Evolutionary conservation across 2,329 filamentous ascomycete genomes (phyloP).

Genomic region (Geosmithia putterillii): DNA sequence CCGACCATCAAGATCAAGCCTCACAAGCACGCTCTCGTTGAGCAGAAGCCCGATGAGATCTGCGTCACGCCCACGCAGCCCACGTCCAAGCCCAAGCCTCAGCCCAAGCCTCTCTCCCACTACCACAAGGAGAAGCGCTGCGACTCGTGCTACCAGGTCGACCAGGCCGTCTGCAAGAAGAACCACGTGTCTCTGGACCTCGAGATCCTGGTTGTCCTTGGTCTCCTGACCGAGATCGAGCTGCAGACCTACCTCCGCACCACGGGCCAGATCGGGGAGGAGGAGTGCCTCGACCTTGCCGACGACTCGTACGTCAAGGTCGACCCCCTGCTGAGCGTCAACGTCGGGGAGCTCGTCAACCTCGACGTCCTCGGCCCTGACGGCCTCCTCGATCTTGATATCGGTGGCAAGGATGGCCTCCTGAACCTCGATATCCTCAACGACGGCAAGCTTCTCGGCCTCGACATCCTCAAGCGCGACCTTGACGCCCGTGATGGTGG

Average conservation of each 20-base stretch:
- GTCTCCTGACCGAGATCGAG: conserved; percentile 8
- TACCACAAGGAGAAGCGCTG: conserved; percentile 1
- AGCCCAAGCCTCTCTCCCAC: background rate
- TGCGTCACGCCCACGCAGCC: conserved; percentile 8
- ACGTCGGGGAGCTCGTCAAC: conserved; percentile 5
- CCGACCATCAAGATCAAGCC: conserved; percentile 9
- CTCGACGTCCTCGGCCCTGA: conserved; percentile 5
- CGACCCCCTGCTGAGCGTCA: conserved; percentile 6
- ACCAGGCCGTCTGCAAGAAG: conserved; percentile 9
- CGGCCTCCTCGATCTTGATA: conserved; percentile 4
- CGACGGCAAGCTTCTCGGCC: conserved; percentile 1
- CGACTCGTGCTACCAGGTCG: conserved; percentile 6
- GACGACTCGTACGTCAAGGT: conserved; percentile 4
- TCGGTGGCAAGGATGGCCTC: conserved; percentile 4
- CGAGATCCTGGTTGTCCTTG: conserved; percentile 8
- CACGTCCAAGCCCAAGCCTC: conserved; percentile 1
- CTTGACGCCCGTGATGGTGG: too few species aligned
- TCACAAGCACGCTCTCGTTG: conserved; percentile 6
- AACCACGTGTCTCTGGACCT: conserved; percentile 8
- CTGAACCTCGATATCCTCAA: conserved; percentile 4
- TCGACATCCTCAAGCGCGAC: conserved; percentile 3
- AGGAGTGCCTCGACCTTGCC: conserved; percentile 2
- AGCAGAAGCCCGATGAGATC: conserved; percentile 8
- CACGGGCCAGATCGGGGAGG: conserved; percentile 4
- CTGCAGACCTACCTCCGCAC: conserved; percentile 10